These are phyloP conservation scores for Aspergillus puulaauensis DNA, from an alignment of 2,329 filamentous ascomycete species.

Conservation along the genomic window DNA sequence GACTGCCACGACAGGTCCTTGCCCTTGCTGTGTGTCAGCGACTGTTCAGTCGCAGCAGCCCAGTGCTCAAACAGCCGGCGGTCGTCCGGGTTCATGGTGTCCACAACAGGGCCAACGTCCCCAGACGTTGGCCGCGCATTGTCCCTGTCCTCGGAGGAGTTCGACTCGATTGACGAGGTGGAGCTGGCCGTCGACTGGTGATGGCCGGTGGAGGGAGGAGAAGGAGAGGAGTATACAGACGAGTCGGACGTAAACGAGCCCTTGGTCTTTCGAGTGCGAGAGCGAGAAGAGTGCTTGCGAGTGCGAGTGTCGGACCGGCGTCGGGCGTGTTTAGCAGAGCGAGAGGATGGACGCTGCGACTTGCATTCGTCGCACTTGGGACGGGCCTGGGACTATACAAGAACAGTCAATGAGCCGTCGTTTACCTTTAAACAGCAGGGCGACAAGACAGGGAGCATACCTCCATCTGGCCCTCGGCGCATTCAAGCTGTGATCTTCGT, in stretches of 20 bases:
- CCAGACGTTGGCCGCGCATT: neutral
- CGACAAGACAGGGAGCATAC: neutral
- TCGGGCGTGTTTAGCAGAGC: neutral
- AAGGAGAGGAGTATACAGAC: neutral
- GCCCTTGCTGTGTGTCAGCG: neutral
- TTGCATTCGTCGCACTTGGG: conserved; percentile 6
- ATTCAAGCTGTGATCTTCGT: neutral
- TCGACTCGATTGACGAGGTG: neutral
- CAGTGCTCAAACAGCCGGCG: neutral
- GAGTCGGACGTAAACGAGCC: neutral
- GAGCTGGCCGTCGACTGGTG: neutral
- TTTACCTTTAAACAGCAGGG: too few species aligned
- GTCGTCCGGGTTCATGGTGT: neutral
- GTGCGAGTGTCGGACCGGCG: neutral
- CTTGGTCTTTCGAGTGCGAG: neutral
- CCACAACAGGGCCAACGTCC: neutral
- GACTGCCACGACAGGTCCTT: conserved; percentile 9
- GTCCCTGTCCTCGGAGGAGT: neutral
- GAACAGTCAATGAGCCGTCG: neutral
- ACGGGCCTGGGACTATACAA: neutral
- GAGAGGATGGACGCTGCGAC: neutral
- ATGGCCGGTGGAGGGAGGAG: neutral
- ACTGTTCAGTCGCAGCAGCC: neutral
- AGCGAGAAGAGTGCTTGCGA: neutral
- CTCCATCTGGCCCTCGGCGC: conserved; percentile 2